phyloP scores from a whole-genome alignment of 805 yeast genomes.

The Nadsonia fulvescens region DNA sequence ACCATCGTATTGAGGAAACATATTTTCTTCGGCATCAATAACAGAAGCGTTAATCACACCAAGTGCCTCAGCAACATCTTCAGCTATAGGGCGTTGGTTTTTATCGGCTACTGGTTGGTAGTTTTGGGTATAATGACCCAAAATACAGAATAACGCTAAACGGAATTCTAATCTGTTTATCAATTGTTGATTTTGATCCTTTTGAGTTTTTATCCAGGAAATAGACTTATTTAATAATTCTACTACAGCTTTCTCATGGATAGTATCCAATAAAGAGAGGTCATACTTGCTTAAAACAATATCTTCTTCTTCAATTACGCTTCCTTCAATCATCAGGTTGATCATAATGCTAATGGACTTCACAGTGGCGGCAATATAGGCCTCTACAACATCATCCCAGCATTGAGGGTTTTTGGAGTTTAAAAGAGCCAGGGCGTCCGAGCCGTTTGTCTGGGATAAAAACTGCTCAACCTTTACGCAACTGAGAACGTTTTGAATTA shows the following conservation, averaged over 20 bases:
- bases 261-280: conserved; percentile 21
- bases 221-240: no score
- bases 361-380: conserved; percentile 13
- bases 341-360: conserved; percentile 11
- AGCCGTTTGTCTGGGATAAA: conserved; percentile 1
- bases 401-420: conserved; percentile 2
- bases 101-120: no score
- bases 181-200: neutral
- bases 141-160: no score
- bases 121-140: no score
- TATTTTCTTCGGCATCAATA: no score
- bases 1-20: no score
- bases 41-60: no score
- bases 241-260: conserved; percentile 9
- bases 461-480: conserved; percentile 45
- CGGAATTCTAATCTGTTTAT: no score
- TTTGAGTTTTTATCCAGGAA: neutral
- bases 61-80: no score
- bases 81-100: no score
- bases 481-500: conserved; percentile 62
- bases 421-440: conserved; percentile 2
- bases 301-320: conserved; percentile 19
- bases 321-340: conserved; percentile 8
- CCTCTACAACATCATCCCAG: conserved; percentile 11
- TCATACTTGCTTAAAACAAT: conserved; percentile 32